A percentile compares a stretch with the other conserved stretches of the same genome.
These are phyloP conservation scores for Breviolum minutum DNA, from an alignment of 73 alveolate genomes.

Conservation along the genomic window DNA sequence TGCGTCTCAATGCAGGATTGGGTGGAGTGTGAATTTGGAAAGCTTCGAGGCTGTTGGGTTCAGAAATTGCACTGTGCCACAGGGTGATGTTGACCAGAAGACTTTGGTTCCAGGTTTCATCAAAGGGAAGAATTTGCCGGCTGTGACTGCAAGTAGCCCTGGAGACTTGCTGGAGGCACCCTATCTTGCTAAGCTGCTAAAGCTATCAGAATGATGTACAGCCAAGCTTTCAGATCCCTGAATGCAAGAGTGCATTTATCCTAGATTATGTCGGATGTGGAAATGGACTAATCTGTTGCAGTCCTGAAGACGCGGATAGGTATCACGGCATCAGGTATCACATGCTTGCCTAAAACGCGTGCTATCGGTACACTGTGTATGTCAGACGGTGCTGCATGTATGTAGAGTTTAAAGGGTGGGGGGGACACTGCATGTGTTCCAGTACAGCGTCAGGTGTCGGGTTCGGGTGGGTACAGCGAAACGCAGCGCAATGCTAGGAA, in stretches of 20 bases:
- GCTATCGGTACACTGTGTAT: too few relatives aligned
- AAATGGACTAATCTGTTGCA: neutral
- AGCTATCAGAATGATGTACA: too few relatives aligned
- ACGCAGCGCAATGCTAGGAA: neutral
- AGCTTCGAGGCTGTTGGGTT: neutral
- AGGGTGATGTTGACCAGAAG: neutral
- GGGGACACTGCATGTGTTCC: too few relatives aligned
- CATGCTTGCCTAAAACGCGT: neutral
- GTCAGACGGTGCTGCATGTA: too few relatives aligned
- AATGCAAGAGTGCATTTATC: too few relatives aligned
- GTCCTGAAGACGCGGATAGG: too few relatives aligned
- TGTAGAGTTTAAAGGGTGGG: too few relatives aligned
- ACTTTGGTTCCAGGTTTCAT: slow-evolving; percentile 11
- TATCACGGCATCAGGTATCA: neutral
- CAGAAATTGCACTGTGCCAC: neutral
- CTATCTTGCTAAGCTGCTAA: neutral
- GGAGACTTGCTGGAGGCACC: slow-evolving; percentile 83
- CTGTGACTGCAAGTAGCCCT: slow-evolving; percentile 26
- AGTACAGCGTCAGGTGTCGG: too few relatives aligned
- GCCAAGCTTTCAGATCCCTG: neutral
- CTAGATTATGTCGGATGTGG: neutral
- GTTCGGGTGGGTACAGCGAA: too few relatives aligned
- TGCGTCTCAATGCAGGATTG: slow-evolving; percentile 1
- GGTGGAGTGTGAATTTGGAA: slow-evolving; percentile 71
- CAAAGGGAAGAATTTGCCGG: slow-evolving; percentile 55